Evolutionary conservation across 2,329 filamentous ascomycete genomes (phyloP).

Genomic region (Aspergillus viridinutans): DNA sequence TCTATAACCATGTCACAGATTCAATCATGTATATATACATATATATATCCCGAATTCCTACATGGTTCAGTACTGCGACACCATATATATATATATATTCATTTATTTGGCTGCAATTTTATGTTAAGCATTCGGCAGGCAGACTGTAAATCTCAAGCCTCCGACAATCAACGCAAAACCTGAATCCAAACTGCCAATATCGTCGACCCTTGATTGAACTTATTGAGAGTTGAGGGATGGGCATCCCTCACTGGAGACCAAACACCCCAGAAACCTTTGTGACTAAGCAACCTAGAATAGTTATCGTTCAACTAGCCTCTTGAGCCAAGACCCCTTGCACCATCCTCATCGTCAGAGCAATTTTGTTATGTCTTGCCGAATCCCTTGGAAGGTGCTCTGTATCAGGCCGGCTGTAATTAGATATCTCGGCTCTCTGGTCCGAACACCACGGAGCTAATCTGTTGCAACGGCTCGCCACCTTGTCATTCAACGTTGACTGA

Average conservation of each 20-base stretch:
- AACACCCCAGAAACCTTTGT: neutral
- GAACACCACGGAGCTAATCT: conserved; percentile 53
- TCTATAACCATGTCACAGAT: neutral
- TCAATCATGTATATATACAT: neutral
- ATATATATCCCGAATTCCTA: neutral
- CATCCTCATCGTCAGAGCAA: neutral
- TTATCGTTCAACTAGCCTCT: neutral
- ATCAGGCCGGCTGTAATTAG: conserved; percentile 5
- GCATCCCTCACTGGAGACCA: conserved; percentile 1
- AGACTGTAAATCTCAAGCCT: neutral
- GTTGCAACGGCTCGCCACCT: conserved; percentile 49
- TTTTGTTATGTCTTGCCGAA: conserved; percentile 13
- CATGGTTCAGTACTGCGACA: neutral
- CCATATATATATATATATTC: neutral
- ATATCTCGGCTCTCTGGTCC: conserved; percentile 31
- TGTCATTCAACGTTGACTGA: conserved; percentile 53
- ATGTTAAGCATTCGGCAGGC: neutral
- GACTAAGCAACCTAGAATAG: neutral
- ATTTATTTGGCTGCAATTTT: neutral
- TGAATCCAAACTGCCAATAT: conserved; percentile 1
- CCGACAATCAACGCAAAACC: neutral
- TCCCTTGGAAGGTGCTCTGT: conserved; percentile 10
- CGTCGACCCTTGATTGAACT: conserved; percentile 11
- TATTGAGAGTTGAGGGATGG: conserved; percentile 8
- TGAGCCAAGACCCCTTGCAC: neutral